A percentile compares a stretch with the other conserved stretches of the same genome.
Evolutionary conservation across 2,329 filamentous ascomycete species (phyloP).

Genomic region (Calycina marina): DNA sequence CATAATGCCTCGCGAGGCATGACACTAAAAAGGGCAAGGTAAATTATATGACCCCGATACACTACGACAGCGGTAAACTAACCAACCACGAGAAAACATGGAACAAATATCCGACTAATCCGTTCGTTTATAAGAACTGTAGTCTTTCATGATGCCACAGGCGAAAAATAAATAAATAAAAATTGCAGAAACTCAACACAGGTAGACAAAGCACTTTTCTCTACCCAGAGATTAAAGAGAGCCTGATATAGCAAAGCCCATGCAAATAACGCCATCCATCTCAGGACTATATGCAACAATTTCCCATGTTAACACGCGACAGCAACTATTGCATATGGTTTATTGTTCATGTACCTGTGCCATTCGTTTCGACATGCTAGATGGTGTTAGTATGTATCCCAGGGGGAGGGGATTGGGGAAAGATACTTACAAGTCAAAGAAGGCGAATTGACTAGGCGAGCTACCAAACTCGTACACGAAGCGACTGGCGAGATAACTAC

Average conservation of each 20-base stretch:
- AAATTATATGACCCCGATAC: too few species aligned
- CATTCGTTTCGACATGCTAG: conserved; percentile 52
- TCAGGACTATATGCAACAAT: background rate
- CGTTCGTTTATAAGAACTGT: too few species aligned
- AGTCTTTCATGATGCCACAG: too few species aligned
- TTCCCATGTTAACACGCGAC: background rate
- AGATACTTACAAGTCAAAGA: conserved; percentile 83
- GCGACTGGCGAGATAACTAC: conserved; percentile 83
- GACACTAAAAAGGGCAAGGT: too few species aligned
- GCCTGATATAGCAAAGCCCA: background rate
- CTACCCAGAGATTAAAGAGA: background rate
- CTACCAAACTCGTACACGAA: conserved; percentile 96
- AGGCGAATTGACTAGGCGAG: conserved; percentile 87
- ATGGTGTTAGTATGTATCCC: conserved; percentile 11
- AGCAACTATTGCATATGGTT: background rate
- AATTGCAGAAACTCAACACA: background rate
- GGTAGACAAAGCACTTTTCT: conserved; percentile 2
- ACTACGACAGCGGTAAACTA: too few species aligned
- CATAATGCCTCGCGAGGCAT: too few species aligned
- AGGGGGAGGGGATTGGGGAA: background rate
- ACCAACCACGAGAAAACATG: too few species aligned
- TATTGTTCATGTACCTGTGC: conserved; percentile 26
- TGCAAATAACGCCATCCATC: background rate
- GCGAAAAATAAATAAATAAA: too few species aligned
- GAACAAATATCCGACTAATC: too few species aligned